phyloP scores from a whole-genome alignment of 371 early-diverging fungal genomes.

The Mucor racemosus region DNA sequence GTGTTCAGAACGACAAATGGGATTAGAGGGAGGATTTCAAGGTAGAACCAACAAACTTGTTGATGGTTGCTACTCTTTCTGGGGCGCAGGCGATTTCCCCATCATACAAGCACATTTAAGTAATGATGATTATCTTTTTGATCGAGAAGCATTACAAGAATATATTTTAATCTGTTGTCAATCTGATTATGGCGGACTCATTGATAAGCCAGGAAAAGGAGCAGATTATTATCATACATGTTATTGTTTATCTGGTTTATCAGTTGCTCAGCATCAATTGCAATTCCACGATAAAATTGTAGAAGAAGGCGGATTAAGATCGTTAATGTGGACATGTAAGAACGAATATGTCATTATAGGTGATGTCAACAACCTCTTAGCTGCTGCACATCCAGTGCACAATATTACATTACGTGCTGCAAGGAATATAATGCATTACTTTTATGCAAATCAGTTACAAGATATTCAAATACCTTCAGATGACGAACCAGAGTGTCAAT shows the following conservation, averaged over 20 bases:
- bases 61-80: slow-evolving; percentile 98
- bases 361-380: slow-evolving; percentile 57
- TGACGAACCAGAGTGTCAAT: slow-evolving; percentile 23
- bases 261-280: slow-evolving; percentile 62
- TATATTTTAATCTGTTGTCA: slow-evolving; percentile 92
- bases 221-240: slow-evolving; percentile 96
- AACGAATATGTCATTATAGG: slow-evolving; percentile 56
- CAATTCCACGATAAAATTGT: slow-evolving; percentile 25
- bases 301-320: slow-evolving; percentile 35
- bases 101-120: slow-evolving; percentile 62
- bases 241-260: slow-evolving; percentile 90
- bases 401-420: slow-evolving; percentile 51
- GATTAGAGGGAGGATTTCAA: slow-evolving; percentile 93
- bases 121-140: slow-evolving; percentile 50
- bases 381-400: slow-evolving; percentile 67
- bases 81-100: slow-evolving; percentile 91
- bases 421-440: slow-evolving; percentile 50
- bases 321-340: slow-evolving; percentile 42
- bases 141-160: slow-evolving; percentile 80
- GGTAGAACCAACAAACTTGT: slow-evolving; percentile 97
- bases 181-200: slow-evolving; percentile 77
- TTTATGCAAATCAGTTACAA: slow-evolving; percentile 33
- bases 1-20: slow-evolving; percentile 84
- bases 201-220: slow-evolving; percentile 88
- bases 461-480: slow-evolving; percentile 38